These are phyloP conservation scores for Chlamydomonas incerta DNA, from an alignment of 139 green algal species.

Conservation along the genomic window DNA sequence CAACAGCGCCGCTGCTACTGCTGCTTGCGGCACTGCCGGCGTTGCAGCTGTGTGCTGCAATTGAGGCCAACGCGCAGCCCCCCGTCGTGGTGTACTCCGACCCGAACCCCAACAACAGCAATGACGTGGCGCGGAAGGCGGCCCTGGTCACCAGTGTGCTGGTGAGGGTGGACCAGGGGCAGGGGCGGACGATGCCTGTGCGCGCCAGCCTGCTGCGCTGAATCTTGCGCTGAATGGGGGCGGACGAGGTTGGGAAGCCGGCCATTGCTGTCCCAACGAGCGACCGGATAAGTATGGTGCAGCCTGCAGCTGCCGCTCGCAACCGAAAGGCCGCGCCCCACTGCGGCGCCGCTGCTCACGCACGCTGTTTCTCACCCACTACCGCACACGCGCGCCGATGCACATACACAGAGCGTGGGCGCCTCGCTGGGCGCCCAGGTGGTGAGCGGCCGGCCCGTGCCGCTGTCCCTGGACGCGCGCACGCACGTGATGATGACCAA, in stretches of 20 bases:
- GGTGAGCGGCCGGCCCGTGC: not conserved
- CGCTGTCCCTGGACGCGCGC: not conserved
- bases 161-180: not conserved
- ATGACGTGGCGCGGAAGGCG: not conserved
- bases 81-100: not conserved
- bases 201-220: too few relatives aligned
- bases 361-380: too few relatives aligned
- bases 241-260: too few relatives aligned
- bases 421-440: not conserved
- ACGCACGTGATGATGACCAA: conserved; percentile 10
- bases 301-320: too few relatives aligned
- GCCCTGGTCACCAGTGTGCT: not conserved
- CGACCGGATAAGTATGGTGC: too few relatives aligned
- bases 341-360: too few relatives aligned
- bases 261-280: too few relatives aligned
- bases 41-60: not conserved
- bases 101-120: not conserved
- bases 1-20: not conserved
- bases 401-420: not conserved
- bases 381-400: too few relatives aligned
- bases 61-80: not conserved
- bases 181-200: too few relatives aligned
- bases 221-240: too few relatives aligned
- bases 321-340: too few relatives aligned
- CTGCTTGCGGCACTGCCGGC: not conserved